A percentile compares a stretch with the other conserved stretches of the same genome.
These are phyloP conservation scores for Candida quercuum DNA, from an alignment of 805 yeast species.

Conservation along the genomic window DNA sequence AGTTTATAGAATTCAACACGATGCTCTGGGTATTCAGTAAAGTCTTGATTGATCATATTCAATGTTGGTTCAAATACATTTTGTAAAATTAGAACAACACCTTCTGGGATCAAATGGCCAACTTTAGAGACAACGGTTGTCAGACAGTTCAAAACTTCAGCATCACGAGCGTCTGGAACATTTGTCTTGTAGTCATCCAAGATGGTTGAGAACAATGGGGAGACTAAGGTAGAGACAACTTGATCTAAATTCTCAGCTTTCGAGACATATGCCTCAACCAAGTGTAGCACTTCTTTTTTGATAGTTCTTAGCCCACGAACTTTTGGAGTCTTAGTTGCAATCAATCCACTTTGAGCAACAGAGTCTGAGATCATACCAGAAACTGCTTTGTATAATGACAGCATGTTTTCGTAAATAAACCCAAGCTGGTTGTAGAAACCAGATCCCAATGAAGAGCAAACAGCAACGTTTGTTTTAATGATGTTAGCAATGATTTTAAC, in stretches of 20 bases:
- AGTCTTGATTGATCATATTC: conserved; percentile 92
- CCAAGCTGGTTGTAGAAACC: conserved; percentile 87
- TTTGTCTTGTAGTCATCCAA: conserved; percentile 83
- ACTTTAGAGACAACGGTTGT: conserved; percentile 84
- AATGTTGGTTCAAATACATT: conserved; percentile 92
- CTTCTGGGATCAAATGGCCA: conserved; percentile 84
- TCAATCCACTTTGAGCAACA: conserved; percentile 73
- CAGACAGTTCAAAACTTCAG: conserved; percentile 94
- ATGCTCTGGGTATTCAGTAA: conserved; percentile 96
- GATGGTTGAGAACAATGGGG: conserved; percentile 78
- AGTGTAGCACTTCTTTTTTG: conserved; percentile 85
- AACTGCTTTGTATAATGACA: conserved; percentile 83
- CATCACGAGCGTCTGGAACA: conserved; percentile 96
- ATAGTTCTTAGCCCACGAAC: conserved; percentile 94
- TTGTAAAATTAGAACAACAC: conserved; percentile 80
- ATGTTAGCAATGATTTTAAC: conserved; percentile 91
- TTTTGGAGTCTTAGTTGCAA: conserved; percentile 92
- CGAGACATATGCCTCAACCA: conserved; percentile 83
- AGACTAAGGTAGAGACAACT: conserved; percentile 75
- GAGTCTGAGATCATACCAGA: conserved; percentile 77
- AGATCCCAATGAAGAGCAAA: conserved; percentile 91
- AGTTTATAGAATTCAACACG: conserved; percentile 93
- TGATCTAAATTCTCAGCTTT: conserved; percentile 82
- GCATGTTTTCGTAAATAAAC: conserved; percentile 81
- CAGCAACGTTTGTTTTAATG: conserved; percentile 92